Evolutionary conservation across 2,329 filamentous ascomycete genomes (phyloP).

Genomic region (Monilinia aucupariae): DNA sequence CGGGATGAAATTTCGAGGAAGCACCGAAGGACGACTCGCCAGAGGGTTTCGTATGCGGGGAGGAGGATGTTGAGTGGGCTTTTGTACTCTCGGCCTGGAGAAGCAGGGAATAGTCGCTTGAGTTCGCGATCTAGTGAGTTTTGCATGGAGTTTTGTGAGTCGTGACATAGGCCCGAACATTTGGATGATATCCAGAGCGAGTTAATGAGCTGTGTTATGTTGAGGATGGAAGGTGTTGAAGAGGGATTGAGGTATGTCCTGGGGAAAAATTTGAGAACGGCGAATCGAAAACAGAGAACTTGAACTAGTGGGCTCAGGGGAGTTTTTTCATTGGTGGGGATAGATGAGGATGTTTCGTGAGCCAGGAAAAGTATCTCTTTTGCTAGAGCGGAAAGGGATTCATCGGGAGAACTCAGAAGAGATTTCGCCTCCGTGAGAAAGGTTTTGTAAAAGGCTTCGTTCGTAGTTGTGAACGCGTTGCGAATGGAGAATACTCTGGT

Average conservation of each 20-base stretch:
- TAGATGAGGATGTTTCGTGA: not conserved
- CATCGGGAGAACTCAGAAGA: not conserved
- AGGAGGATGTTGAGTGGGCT: conserved; percentile 20
- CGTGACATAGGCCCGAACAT: not conserved
- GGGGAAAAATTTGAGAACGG: conserved; percentile 2
- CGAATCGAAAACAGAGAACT: conserved; percentile 13
- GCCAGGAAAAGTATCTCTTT: not conserved
- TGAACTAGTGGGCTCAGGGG: not conserved
- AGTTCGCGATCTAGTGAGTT: not conserved
- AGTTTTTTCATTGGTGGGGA: not conserved
- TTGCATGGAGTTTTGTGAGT: not conserved
- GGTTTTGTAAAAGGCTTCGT: not conserved
- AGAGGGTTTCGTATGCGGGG: conserved; percentile 21
- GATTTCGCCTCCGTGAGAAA: not conserved
- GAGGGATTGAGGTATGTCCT: not conserved
- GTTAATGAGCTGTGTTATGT: conserved; percentile 10
- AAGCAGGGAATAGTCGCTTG: not conserved
- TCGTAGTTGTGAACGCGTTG: conserved; percentile 10
- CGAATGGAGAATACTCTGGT: conserved; percentile 1
- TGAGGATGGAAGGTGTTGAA: not conserved
- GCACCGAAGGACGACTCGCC: conserved; percentile 18
- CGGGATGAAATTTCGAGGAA: conserved; percentile 14
- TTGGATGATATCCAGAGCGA: conserved; percentile 14
- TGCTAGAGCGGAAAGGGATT: not conserved
- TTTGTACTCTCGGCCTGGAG: not conserved